Base-by-base conservation (phyloP, 306 rosid genomes). In the Dalbergia cochinchinensis region DNA sequence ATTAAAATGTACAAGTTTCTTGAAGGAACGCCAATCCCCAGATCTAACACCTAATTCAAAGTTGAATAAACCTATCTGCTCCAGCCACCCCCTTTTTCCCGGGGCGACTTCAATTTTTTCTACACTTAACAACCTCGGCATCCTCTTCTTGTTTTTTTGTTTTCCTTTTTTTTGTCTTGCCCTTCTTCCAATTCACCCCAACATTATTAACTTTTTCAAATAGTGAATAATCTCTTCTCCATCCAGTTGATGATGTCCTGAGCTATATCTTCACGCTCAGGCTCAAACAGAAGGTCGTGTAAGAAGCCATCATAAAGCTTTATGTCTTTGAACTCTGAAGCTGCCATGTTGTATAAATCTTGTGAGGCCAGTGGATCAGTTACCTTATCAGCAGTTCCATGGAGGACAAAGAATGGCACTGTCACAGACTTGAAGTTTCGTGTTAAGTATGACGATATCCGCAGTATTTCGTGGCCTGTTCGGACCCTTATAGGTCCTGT, bases 401-500 rank as follows among this genome's bases (percentile, higher is more conserved):
- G 99, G 59, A 96, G 93, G 47, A 96, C 98, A 33, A 93, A 93
- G 94, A 96, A 96, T 45, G 99, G 99, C 65, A 96, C 93, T 0
- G 88, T 93, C 77, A 96, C 92, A 7, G 88, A 84, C 86, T 87
- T 89, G 35, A 96, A 85, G 89, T 88, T 91, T 61, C 92, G 79
- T 78, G 70, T 89, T 39, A 96, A 80, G 72, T 88, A 86, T 0
- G 97, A 82, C 4, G 99, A 91, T 57, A 96, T 91, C 4, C 98
- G 92, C 79, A 96, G 26, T 63, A 96, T 96, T 86, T 96, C 99
- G 55, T 96, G 91, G 22, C 99, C 99, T 26, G 99, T 96, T 85
- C 99, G 90, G 47, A 96, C 94, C 85, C 99, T 90, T 42, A 96
- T 93, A 16, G 98, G 98, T 45, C 99, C 99, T 0, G 99, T 96